Percentiles rank a stretch among this genome's conserved stretches.
These are phyloP conservation scores for Diaporthe citri DNA, from an alignment of 2,329 filamentous ascomycete species.

Conservation along the genomic window DNA sequence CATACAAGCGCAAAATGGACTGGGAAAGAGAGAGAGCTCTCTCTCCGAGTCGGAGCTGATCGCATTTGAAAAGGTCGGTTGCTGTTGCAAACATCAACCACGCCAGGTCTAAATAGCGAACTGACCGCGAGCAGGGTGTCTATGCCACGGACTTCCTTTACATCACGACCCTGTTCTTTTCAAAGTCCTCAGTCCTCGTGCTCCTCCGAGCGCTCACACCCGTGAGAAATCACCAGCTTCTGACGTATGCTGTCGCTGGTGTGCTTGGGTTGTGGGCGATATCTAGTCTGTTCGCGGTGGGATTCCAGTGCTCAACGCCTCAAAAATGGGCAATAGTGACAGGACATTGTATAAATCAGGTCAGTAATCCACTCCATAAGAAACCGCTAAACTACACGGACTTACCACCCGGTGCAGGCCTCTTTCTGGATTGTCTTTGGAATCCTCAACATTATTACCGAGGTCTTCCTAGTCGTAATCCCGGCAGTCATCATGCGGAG, in stretches of 20 bases:
- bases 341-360: background rate
- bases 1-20: background rate
- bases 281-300: background rate
- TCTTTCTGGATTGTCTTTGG: background rate
- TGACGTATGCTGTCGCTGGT: background rate
- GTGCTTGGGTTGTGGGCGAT: background rate
- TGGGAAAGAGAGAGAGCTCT: background rate
- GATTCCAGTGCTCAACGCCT: background rate
- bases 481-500: background rate
- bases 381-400: background rate
- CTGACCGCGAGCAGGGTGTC: background rate
- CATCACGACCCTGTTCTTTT: background rate
- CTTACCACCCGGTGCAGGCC: background rate
- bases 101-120: background rate
- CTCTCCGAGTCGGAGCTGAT: background rate
- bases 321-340: background rate
- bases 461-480: background rate
- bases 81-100: background rate
- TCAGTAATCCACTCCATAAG: background rate
- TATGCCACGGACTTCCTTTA: background rate
- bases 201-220: background rate
- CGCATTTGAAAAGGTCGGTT: background rate
- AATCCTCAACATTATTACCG: background rate
- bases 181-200: slow-evolving; percentile 3
- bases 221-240: background rate